A percentile compares a stretch with the other conserved stretches of the same genome.
These are phyloP conservation scores for Effrenium voratum DNA, from an alignment of 73 alveolate species.

Conservation along the genomic window DNA sequence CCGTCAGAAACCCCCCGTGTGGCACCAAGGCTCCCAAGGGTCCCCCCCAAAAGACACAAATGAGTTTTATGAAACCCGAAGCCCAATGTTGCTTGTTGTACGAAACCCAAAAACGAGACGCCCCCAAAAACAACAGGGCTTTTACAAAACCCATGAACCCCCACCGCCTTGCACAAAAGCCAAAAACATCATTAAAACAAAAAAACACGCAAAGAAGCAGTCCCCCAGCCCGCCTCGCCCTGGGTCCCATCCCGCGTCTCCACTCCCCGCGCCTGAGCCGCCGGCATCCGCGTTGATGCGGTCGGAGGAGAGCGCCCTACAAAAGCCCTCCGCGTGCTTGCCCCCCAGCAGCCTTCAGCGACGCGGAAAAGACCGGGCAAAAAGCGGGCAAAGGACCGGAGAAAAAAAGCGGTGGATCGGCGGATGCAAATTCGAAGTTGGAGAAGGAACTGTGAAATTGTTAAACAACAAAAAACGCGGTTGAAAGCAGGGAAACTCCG, in stretches of 20 bases:
- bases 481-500: too few species aligned
- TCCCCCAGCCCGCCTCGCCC: too few species aligned
- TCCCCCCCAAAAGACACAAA: background rate
- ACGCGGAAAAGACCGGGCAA: background rate
- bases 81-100: too few species aligned
- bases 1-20: background rate
- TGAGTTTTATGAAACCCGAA: too few species aligned
- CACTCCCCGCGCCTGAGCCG: constrained; percentile 60
- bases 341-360: constrained; percentile 85
- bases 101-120: too few species aligned
- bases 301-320: constrained; percentile 76
- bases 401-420: background rate
- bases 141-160: too few species aligned
- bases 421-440: background rate
- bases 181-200: too few species aligned
- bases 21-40: background rate
- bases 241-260: too few species aligned
- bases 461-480: background rate
- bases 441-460: background rate
- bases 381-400: background rate
- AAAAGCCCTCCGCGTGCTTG: constrained; percentile 82
- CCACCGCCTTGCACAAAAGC: too few species aligned
- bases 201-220: too few species aligned
- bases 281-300: constrained; percentile 85
- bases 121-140: too few species aligned